Evolutionary conservation across 2,329 filamentous ascomycete genomes (phyloP).

Genomic region (Diaporthe ampelina): DNA sequence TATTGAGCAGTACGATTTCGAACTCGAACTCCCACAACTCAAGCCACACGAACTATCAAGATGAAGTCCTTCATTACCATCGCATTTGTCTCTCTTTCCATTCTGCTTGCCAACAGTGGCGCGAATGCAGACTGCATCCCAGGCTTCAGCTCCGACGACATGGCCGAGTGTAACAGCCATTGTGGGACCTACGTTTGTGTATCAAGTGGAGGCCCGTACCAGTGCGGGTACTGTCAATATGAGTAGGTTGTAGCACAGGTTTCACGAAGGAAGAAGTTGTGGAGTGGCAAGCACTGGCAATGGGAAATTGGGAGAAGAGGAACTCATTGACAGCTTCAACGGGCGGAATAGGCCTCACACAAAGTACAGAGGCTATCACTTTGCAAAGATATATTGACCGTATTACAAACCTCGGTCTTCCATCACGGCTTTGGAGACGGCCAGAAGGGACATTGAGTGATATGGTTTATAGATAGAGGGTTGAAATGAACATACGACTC

Average conservation of each 20-base stretch:
- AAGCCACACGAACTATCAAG: neutral
- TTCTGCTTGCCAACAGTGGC: conserved; percentile 23
- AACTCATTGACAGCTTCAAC: too few relatives aligned
- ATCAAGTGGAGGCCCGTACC: conserved; percentile 19
- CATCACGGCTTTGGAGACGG: too few relatives aligned
- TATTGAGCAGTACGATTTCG: neutral
- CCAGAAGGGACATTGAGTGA: too few relatives aligned
- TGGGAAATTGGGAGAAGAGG: too few relatives aligned
- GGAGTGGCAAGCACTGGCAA: neutral
- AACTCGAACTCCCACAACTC: neutral
- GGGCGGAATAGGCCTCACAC: too few relatives aligned
- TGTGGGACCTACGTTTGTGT: conserved; percentile 30
- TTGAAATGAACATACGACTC: too few relatives aligned
- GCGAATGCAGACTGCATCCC: conserved; percentile 30
- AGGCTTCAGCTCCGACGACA: conserved; percentile 3
- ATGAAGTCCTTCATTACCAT: conserved; percentile 27
- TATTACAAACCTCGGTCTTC: too few relatives aligned
- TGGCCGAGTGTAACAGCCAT: conserved; percentile 22
- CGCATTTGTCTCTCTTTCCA: conserved; percentile 11
- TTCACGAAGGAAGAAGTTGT: neutral
- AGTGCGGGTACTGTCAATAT: conserved; percentile 21
- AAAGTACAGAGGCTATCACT: too few relatives aligned
- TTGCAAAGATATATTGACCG: too few relatives aligned
- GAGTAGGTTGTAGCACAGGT: too few relatives aligned
- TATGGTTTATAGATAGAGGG: too few relatives aligned